Evolutionary conservation across 371 early-diverging fungal species (phyloP), one percentile per base, ranked within the genome.

Genomic region (Gilbertella persicaria): DNA sequence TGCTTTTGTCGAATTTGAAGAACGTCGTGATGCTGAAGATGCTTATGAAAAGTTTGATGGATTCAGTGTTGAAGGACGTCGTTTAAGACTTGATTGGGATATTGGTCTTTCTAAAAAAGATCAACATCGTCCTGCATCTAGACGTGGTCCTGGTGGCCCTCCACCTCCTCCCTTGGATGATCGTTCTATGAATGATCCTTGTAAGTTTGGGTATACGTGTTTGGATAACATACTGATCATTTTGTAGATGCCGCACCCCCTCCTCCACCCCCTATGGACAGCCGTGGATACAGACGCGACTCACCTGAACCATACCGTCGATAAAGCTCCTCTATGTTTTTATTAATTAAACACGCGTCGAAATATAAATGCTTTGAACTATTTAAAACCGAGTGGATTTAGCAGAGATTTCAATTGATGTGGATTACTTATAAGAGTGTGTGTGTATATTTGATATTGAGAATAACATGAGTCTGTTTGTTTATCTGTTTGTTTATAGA

Each of bases 61-160:
- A 45, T 84, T 83, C 50, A 81, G 73, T 36, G 82, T 91, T 14
- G 85, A 88, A 58, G 89, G 88, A 17, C 82, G 91, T 53, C 75
- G 86, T 35, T 58, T 91, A 58, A 87, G 86, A 62, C 62, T 91
- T 53, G 91, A 91, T 61, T 91, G 91, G 73, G 89, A 89, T 56
- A 78, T 87, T 75, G 89, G 89, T 28, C 70, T 79, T 58, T 71
- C 73, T 53, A 83, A 84, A 71, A 89, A 89, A 58, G 89, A 84
- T 38, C 65, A 71, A 51, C 62, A 67, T 40, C 67, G 68, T 44
- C 55, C 60, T 37, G 13, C 12, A 10, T 42, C 56, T 38, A 48
- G 59, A 40, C 58, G 65, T 21, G 40, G 53, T 20, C 54, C 61
- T 12, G 43, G 53, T 55, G 54, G 54, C 1, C 19, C 56, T 43